Base-by-base conservation (phyloP, 116 monocot species). In the Dioscorea cayenensis region DNA sequence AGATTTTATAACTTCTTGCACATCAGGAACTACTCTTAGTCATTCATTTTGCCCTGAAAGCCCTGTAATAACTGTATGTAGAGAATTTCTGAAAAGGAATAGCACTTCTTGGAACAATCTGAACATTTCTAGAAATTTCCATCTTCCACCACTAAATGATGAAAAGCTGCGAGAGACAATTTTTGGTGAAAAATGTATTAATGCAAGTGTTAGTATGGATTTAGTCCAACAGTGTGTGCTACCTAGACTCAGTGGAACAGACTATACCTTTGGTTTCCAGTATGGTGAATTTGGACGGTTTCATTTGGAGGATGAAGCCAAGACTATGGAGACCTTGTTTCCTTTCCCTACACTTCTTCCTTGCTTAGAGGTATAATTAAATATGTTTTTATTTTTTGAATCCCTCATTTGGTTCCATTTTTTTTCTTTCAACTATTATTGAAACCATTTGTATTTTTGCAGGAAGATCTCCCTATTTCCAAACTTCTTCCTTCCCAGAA, bases 261-360 rank as follows among this genome's bases (percentile, higher is more conserved):
- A 91, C 63, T 91, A 82, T 63, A 74, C 77, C 36, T 88, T 79
- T 76, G 94, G 91, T 59, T 88, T 92, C 82, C 84, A 76, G 28
- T 86, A 78, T 75, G 74, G 60, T 73, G 67, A 80, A 70, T 59
- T 72, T 61, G 76, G 81, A 64, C 63, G 58, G 66, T 20, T 69
- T 35, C 78, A 59, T 51, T 51, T 60, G 28, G 51, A 66, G 35
- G 72, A 78, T 68, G 83, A 80, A 55, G 64, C 51, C 18, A 79
- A 75, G 50, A 81, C 73, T 64, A 72, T 99, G 68, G 83, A 90
- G 64, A 52, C 63, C 36, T 50, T 99, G 61, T 91, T 67, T 63
- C 76, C 90, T 3, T 99, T 93, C 70, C 99, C 99, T 71, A 91
- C 99, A 48, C 67, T 93, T 83, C 94, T 99, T 68, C 99, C 99